These are phyloP conservation scores for Stenogyne calaminthoides DNA, from an alignment of 305 asterid genomes.

Conservation along the genomic window DNA sequence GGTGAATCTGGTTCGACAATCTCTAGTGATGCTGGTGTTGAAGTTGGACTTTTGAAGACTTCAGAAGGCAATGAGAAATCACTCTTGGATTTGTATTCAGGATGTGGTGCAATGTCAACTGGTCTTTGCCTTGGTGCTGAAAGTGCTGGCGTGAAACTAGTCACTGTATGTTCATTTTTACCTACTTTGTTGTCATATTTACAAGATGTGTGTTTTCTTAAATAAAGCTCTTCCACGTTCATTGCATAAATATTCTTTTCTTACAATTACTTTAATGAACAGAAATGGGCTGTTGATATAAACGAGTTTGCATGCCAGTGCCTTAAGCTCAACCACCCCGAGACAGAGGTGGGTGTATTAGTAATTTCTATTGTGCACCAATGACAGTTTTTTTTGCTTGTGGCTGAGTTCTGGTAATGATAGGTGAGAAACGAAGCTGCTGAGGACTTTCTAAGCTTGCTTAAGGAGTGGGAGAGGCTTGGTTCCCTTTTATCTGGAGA, in stretches of 20 bases:
- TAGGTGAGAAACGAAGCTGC: slow-evolving; percentile 77
- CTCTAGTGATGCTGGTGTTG: slow-evolving; percentile 44
- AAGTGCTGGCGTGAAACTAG: slow-evolving; percentile 55
- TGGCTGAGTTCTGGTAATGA: neutral
- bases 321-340: slow-evolving; percentile 63
- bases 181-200: neutral
- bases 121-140: slow-evolving; percentile 80
- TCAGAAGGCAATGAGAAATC: slow-evolving; percentile 37
- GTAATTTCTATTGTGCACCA: neutral
- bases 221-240: too few relatives aligned
- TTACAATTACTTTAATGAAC: neutral
- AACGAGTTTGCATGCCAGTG: slow-evolving; percentile 64
- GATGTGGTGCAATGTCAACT: slow-evolving; percentile 90
- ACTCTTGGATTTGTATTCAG: slow-evolving; percentile 67
- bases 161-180: slow-evolving; percentile 46
- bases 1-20: slow-evolving; percentile 49
- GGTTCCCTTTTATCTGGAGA: slow-evolving; percentile 40
- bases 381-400: slow-evolving; percentile 6
- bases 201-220: neutral
- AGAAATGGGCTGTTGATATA: slow-evolving; percentile 84
- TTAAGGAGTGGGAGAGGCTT: slow-evolving; percentile 72
- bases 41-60: slow-evolving; percentile 13
- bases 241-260: neutral
- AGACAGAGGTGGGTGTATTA: slow-evolving; percentile 52
- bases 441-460: slow-evolving; percentile 50